Conservation (phyloP, 345 rosid genomes). For the Theobroma cacao region DNA sequence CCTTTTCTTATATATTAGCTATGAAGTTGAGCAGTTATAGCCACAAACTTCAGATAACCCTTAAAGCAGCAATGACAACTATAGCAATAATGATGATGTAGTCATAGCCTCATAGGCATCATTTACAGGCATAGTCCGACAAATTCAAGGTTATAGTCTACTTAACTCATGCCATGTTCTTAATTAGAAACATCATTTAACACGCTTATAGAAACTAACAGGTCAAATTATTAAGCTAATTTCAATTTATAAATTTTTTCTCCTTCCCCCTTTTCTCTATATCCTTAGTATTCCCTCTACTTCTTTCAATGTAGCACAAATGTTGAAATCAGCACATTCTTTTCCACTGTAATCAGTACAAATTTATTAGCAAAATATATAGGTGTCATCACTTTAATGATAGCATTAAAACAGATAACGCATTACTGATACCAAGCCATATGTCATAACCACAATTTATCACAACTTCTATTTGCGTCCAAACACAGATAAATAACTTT, state of each 20-base stretch:
- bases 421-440: not conserved
- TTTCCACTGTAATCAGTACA: not conserved
- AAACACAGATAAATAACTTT: not conserved
- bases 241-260: not conserved
- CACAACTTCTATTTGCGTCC: not conserved
- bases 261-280: not conserved
- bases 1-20: not conserved
- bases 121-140: not conserved
- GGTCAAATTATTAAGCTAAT: not conserved
- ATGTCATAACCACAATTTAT: not conserved
- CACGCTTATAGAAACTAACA: not conserved
- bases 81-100: not conserved
- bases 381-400: not conserved
- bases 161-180: not conserved
- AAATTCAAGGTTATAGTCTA: not conserved
- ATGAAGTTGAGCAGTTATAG: not conserved
- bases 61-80: not conserved
- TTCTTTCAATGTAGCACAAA: not conserved
- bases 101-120: not conserved
- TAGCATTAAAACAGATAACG: not conserved
- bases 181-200: not conserved
- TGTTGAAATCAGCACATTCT: not conserved
- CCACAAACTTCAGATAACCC: not conserved
- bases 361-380: not conserved
- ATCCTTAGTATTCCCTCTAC: not conserved